Base-by-base conservation (phyloP, 805 yeast genomes). In the Yamadazyma insecticola region DNA sequence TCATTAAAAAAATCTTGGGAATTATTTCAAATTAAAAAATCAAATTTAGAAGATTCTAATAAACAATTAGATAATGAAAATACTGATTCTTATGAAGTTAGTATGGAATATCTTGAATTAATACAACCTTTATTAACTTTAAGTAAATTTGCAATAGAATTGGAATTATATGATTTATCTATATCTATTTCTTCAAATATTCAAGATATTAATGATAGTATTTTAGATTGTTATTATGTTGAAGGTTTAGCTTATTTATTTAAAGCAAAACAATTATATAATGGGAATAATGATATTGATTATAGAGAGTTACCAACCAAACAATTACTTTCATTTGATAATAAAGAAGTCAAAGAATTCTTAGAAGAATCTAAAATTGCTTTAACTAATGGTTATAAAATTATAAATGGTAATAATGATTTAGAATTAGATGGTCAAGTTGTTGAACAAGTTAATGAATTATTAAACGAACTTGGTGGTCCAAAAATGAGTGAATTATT, bases 141-240 rank as follows among this genome's bases (percentile, higher is more conserved):
- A 24, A 69, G 86, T 4, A 83, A 82, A 55, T 81, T 75, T 57
- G 74, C 88, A 39, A 67, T 85, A 25, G 97, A 92, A 56, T 62
- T 85, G 49, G 90, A 80, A 13, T 55, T 75, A 41, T 78, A 76
- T 48, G 95, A 84, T 22, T 47, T 70, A 12, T 84, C 84, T 3
- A 62, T 75, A 3, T 70, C 72, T n/a, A 77, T 87, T n/a, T 68
- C 87, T 9, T 60, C 70, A 12, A 70, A 71, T 16, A 67, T 81
- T 12, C 80, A 81, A 45, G 90, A 83, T 38, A 74, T 90, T 27
- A 88, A 90, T 58, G 97, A 90, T 46, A 81, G 78, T 45, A 76
- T 86, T 39, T 65, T 86, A 35, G 97, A 92, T 48, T 71, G 81
- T 23, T 82, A 74, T 50, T 92, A 92, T 53, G 61, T 88, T 41